phyloP scores from a whole-genome alignment of 106 monocot genomes.

The Cymbidium sinense region DNA sequence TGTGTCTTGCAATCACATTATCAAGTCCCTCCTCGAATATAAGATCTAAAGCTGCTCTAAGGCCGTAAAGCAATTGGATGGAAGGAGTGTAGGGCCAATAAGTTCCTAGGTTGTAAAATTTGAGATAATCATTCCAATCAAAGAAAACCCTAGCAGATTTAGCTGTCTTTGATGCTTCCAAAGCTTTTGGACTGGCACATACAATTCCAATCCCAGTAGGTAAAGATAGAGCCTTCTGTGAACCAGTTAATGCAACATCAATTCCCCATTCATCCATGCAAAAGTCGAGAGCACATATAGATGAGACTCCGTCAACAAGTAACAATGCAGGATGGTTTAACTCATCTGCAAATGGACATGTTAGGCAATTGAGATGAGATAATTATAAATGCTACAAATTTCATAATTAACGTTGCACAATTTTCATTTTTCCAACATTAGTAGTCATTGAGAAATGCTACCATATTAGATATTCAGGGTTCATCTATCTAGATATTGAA shows the following conservation, averaged over 20 bases:
- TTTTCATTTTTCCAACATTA: not conserved
- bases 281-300: constrained; percentile 83
- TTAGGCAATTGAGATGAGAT: not conserved
- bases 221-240: constrained; percentile 86
- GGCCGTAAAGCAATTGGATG: constrained; percentile 88
- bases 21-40: constrained; percentile 90
- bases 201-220: constrained; percentile 86
- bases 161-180: constrained; percentile 82
- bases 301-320: constrained; percentile 89
- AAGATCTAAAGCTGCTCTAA: constrained; percentile 73
- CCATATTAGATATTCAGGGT: no score
- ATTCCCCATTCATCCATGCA: constrained; percentile 98
- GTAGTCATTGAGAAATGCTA: not conserved
- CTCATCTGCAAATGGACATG: constrained; percentile 37
- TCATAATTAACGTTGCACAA: no score
- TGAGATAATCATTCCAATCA: constrained; percentile 90
- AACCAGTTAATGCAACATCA: constrained; percentile 84
- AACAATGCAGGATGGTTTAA: constrained; percentile 67
- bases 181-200: constrained; percentile 84
- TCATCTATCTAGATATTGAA: not conserved
- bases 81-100: constrained; percentile 93
- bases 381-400: not conserved
- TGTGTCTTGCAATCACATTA: constrained; percentile 74
- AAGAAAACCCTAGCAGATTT: constrained; percentile 83
- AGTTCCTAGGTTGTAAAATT: constrained; percentile 76